These are phyloP conservation scores for Lipomyces lipofer DNA, from an alignment of 805 yeast species.

Conservation along the genomic window DNA sequence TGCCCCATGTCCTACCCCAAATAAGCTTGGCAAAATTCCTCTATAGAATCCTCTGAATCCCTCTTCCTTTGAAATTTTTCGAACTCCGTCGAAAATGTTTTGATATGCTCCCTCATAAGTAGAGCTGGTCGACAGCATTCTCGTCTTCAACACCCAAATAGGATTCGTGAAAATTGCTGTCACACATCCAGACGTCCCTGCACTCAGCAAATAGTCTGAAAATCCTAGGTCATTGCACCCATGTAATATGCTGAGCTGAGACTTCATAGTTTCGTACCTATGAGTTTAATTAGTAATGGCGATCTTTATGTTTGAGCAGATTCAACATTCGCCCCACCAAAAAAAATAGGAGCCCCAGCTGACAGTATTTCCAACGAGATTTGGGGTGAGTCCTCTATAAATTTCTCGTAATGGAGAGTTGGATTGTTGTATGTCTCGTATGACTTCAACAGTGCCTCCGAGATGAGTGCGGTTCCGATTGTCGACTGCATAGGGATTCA, in stretches of 20 bases:
- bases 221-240: conserved; percentile 41
- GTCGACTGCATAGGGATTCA: conserved; percentile 7
- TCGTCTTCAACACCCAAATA: conserved; percentile 90
- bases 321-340: conserved; percentile 52
- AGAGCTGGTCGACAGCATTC: conserved; percentile 53
- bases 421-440: conserved; percentile 13
- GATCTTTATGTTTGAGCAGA: not conserved
- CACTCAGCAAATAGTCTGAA: conserved; percentile 52
- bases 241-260: not conserved
- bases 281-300: not conserved
- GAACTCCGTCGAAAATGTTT: conserved; percentile 58
- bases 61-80: conserved; percentile 51
- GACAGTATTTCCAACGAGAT: conserved; percentile 74
- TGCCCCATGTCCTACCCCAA: conserved; percentile 88
- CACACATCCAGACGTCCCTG: conserved; percentile 69
- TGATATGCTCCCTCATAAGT: conserved; percentile 53
- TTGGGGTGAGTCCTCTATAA: conserved; percentile 80
- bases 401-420: conserved; percentile 37
- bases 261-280: conserved; percentile 27
- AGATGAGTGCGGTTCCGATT: conserved; percentile 4
- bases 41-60: conserved; percentile 67
- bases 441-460: conserved; percentile 14
- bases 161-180: conserved; percentile 86
- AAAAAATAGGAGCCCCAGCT: conserved; percentile 92
- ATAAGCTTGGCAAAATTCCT: conserved; percentile 70